These are phyloP conservation scores for Casuarina glauca DNA, from an alignment of 306 rosid genomes.

Conservation along the genomic window DNA sequence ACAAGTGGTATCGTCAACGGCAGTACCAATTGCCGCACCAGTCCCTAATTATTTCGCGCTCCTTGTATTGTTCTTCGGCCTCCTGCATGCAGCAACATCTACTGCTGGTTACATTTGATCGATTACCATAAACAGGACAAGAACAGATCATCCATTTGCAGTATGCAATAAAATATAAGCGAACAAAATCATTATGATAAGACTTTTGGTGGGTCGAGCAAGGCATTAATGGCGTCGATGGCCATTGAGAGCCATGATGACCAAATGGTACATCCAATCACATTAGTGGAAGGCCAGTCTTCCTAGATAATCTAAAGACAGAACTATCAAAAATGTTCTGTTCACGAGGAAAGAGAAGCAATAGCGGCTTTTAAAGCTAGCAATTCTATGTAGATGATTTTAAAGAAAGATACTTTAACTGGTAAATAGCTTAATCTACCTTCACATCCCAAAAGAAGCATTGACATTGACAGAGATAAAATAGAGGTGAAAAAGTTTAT, in stretches of 20 bases:
- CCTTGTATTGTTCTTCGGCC: not conserved
- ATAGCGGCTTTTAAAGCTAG: too few species aligned
- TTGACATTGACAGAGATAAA: too few species aligned
- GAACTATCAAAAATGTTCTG: not conserved
- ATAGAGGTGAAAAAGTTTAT: too few species aligned
- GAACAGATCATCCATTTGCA: not conserved
- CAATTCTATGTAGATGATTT: too few species aligned
- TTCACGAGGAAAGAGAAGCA: too few species aligned
- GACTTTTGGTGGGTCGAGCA: not conserved
- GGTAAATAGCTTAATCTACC: too few species aligned
- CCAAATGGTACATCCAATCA: not conserved
- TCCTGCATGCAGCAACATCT: not conserved
- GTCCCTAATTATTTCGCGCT: too few species aligned
- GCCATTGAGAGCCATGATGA: not conserved
- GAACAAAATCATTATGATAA: not conserved
- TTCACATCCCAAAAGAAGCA: too few species aligned
- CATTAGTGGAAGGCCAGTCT: not conserved
- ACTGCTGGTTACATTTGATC: not conserved
- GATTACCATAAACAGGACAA: not conserved
- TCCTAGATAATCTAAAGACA: not conserved
- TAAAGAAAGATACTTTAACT: too few species aligned
- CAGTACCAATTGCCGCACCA: too few species aligned
- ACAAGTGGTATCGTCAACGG: too few species aligned
- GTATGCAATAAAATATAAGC: not conserved
- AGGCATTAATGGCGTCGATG: not conserved